Base-by-base conservation (phyloP, 176 grass and related monocot species). In the Microstegium vimineum region DNA sequence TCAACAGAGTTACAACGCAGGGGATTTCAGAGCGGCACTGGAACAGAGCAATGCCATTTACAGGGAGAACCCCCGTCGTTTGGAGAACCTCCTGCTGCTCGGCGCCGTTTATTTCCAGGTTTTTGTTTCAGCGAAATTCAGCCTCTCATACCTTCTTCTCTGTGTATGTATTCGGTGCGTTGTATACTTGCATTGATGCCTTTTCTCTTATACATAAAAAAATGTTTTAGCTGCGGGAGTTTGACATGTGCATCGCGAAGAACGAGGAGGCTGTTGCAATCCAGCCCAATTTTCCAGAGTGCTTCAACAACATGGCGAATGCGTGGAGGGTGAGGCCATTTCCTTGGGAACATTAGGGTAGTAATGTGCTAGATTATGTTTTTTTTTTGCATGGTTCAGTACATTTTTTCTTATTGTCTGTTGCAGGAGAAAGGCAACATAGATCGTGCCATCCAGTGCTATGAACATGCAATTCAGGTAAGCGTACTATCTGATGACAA, bases 231-330 rank as follows among this genome's bases (percentile, higher is more conserved):
- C 73, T 95, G 35, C 71, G 73, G 54, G 86, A 87, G 61, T 89
- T 87, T 82, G 88, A 92, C 49, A 90, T 83, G 85, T 92, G 90
- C 80, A 90, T 90, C 18, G 71, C 67, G 43, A 96, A 85, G 84
- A 92, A 96, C 54, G 82, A 91, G 67, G 93, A 96, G 74, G 93
- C 90, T 47, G 64, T 92, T 81, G 75, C 85, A 16, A 90, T 96
- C 64, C 80, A 89, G 57, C 88, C 90, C 9, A 78, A 86, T 78
- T 87, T 92, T 62, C 86, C 90, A 5, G 90, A 91, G 83, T 92
- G 88, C 68, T 96, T 89, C 51, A 84, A 89, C 72, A 96, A 89
- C 85, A 92, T 96, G 86, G 90, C 80, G 32, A 95, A 95, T 92
- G 93, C 93, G 37, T 95, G 87, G 93, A 95, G 82, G 87, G 93